phyloP scores from a whole-genome alignment of 2,329 filamentous ascomycete species.

The Arthroderma sp. region DNA sequence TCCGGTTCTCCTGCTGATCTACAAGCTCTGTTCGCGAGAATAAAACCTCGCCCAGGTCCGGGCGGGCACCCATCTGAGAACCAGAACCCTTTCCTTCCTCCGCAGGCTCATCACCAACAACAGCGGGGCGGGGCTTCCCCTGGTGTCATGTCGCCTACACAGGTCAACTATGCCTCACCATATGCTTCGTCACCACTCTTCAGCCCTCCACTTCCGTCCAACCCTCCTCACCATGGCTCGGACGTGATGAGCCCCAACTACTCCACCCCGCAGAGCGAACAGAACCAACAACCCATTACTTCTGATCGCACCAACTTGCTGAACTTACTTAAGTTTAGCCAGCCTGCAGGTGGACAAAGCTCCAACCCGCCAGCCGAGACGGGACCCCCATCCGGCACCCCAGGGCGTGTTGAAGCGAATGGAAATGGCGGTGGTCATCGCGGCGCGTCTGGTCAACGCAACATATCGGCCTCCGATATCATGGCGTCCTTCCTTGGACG shows the following conservation, averaged over 20 bases:
- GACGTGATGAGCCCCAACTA: conserved; percentile 48
- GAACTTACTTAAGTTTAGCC: conserved; percentile 54
- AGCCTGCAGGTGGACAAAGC: conserved; percentile 25
- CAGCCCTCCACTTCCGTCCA: conserved; percentile 43
- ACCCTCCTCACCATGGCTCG: conserved; percentile 45
- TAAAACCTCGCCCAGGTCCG: conserved; percentile 31
- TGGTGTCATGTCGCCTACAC: conserved; percentile 22
- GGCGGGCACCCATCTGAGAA: conserved; percentile 18
- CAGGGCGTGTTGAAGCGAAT: conserved; percentile 22
- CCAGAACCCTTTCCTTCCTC: conserved; percentile 19
- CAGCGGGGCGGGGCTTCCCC: conserved; percentile 24
- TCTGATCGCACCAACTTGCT: conserved; percentile 47
- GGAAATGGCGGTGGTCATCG: conserved; percentile 14
- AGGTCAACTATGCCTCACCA: conserved; percentile 41
- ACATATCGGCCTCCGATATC: conserved; percentile 45
- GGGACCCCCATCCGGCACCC: conserved; percentile 7
- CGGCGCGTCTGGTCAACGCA: conserved; percentile 23
- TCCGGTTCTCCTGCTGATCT: conserved; percentile 30
- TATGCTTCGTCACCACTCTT: conserved; percentile 47
- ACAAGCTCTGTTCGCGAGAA: conserved; percentile 37
- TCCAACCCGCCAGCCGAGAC: conserved; percentile 14
- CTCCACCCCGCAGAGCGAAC: conserved; percentile 33
- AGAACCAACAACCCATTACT: conserved; percentile 33
- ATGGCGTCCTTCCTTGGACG: conserved; percentile 45
- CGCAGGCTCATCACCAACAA: conserved; percentile 23